Base-by-base conservation (phyloP, 202 grass and related monocot genomes). In the Panicum virgatum region DNA sequence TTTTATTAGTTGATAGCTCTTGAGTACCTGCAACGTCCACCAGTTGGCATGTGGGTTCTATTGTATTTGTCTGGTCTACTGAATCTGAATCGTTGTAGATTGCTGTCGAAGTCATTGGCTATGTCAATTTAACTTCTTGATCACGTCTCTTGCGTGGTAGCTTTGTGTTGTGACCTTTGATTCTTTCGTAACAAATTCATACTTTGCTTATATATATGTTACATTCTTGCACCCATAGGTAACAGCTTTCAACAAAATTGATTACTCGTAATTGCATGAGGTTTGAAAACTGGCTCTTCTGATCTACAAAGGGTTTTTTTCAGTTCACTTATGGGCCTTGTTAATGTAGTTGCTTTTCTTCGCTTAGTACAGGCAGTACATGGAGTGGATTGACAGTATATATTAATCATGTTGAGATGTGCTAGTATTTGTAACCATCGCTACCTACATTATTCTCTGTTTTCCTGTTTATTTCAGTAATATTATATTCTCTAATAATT, bases 31-130 rank as follows among this genome's bases (percentile, higher is more conserved):
- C 1, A n/a, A 15, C 19, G 30, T 48, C 27, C 6, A 50, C 19
- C 32, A 38, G 2, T 80, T 72, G 37, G 39, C 19, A 20, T 30
- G 11, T 66, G 30, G 6, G 9, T 81, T 39, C 2, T n/a, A n/a
- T n/a, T n/a, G 27, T 67, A n/a, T 74, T 20, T 75, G 27, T 50
- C 5, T 73, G 45, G 2, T 23, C 37, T 82, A 87, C 45, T 71
- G 5, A 7, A 34, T 34, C 45, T 71, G 9, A 15, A 42, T 40
- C 16, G 18, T 36, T 76, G 26, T 59, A 15, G 65, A 46, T 65
- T 86, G 22, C 39, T 50, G 48, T 50, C 22, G 20, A 18, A 9
- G 25, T 69, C 23, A 25, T 30, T 69, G 50, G 22, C 65, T 3
- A 27, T 52, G 44, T 43, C n/a, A 34, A 60, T 58, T 20, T 7